phyloP scores from a whole-genome alignment of 1,284 basidiomycete species.

The Sporisorium sorghi region DNA sequence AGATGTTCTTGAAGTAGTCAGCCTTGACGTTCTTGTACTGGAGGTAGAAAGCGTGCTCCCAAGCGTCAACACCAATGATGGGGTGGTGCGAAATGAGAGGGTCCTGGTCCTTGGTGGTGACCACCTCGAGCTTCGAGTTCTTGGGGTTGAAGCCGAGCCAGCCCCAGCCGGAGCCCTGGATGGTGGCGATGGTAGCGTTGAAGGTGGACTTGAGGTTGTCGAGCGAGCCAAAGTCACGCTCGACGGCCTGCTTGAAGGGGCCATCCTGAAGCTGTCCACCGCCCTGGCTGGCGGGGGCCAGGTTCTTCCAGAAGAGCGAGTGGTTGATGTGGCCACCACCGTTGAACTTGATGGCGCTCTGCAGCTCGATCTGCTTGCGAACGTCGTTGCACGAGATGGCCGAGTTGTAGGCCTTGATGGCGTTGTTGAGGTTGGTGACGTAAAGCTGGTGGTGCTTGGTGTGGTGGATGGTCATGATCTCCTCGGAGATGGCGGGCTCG shows the following conservation, averaged over 20 bases:
- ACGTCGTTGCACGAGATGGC: constrained; percentile 75
- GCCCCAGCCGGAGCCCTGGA: constrained; percentile 98
- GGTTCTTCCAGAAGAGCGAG: constrained; percentile 97
- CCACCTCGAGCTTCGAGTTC: constrained; percentile 77
- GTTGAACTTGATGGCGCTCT: constrained; percentile 89
- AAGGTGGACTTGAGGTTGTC: constrained; percentile 81
- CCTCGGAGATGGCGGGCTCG: constrained; percentile 83
- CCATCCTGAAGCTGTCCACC: constrained; percentile 77
- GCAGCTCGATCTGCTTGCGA: constrained; percentile 85
- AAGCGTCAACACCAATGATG: constrained; percentile 95
- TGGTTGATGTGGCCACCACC: constrained; percentile 86
- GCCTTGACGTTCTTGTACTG: constrained; percentile 66
- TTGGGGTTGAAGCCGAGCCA: constrained; percentile 76
- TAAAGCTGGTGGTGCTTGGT: constrained; percentile 84
- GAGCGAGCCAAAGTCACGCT: constrained; percentile 85
- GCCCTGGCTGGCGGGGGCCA: constrained; percentile 64
- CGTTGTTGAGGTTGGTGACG: constrained; percentile 73
- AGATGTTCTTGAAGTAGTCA: constrained; percentile 69
- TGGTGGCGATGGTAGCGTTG: constrained; percentile 87
- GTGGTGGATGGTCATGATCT: constrained; percentile 81
- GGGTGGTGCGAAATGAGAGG: constrained; percentile 87
- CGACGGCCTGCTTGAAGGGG: constrained; percentile 82
- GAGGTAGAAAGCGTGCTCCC: constrained; percentile 79
- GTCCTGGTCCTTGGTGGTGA: constrained; percentile 96
- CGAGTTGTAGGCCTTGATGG: constrained; percentile 83